Conservation (phyloP, 139 green algal species). For the Tetraselmis chui region DNA sequence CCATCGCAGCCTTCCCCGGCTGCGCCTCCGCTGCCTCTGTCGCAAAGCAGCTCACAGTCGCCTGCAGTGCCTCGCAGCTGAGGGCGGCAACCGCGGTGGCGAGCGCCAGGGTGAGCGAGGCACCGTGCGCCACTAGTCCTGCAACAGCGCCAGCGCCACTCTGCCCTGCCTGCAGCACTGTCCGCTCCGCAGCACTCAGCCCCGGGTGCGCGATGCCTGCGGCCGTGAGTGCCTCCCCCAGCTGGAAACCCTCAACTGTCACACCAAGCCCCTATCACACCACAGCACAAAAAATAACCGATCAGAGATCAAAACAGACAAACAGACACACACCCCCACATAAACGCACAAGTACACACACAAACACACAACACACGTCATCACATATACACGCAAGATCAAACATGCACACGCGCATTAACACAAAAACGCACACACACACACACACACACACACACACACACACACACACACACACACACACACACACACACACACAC, state of each 20-base stretch:
- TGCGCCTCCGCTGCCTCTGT: constrained; percentile 40
- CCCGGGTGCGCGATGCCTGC: constrained; percentile 16
- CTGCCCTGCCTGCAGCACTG: constrained; percentile 40
- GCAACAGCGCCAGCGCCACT: constrained; percentile 42
- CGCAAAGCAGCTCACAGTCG: constrained; percentile 47
- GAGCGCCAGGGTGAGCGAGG: constrained; percentile 33
- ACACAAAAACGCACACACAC: too few species aligned
- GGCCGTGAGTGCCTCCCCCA: neutral
- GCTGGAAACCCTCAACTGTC: neutral
- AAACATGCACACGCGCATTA: too few species aligned
- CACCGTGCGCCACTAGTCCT: constrained; percentile 41
- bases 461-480: too few species aligned
- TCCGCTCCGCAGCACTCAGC: constrained; percentile 50
- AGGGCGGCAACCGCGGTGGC: constrained; percentile 53
- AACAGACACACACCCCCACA: too few species aligned
- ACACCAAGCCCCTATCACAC: neutral
- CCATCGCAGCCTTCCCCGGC: constrained; percentile 40
- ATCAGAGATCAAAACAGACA: too few species aligned
- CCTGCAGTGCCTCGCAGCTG: constrained; percentile 60
- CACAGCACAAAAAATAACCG: too few species aligned
- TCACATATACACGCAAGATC: too few species aligned
- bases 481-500: too few species aligned
- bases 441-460: too few species aligned
- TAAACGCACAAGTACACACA: too few species aligned
- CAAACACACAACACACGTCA: too few species aligned